Conservation (phyloP, 2,329 filamentous ascomycete species). For the Colletotrichum sublineola region DNA sequence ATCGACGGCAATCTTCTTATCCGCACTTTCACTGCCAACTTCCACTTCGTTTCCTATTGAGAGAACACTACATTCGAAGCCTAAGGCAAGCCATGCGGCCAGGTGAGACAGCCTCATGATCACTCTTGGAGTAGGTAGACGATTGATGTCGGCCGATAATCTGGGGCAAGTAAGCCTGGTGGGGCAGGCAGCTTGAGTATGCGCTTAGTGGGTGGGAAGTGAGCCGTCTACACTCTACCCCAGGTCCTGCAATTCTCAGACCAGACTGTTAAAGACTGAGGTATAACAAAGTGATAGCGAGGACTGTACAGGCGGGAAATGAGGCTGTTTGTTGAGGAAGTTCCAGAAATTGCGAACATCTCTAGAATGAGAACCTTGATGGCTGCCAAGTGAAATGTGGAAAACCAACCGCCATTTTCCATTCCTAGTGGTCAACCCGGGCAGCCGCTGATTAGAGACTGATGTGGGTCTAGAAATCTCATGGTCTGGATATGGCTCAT, state of each 20-base stretch:
- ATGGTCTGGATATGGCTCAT: neutral
- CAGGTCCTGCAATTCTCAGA: too few species aligned
- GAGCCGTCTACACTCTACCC: neutral
- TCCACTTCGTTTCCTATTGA: neutral
- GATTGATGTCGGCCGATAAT: neutral
- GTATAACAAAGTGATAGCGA: neutral
- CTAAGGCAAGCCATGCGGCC: neutral
- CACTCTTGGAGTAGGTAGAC: neutral
- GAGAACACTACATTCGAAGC: neutral
- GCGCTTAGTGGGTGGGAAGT: neutral
- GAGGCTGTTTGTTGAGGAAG: neutral
- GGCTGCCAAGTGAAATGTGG: slow-evolving; percentile 36
- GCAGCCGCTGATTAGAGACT: neutral
- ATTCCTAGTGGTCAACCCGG: neutral
- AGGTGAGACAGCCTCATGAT: slow-evolving; percentile 23
- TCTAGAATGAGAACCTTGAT: slow-evolving; percentile 36
- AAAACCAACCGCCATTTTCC: neutral
- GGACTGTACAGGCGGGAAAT: neutral
- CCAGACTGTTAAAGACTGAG: neutral
- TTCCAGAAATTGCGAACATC: neutral
- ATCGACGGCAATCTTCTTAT: neutral
- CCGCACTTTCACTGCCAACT: fast-evolving
- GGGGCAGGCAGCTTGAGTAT: neutral
- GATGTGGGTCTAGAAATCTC: neutral
- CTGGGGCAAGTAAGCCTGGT: neutral